Evolutionary conservation across 1,139 yeast species (phyloP).

Genomic region (Blastobotrys raffinosifermentans): DNA sequence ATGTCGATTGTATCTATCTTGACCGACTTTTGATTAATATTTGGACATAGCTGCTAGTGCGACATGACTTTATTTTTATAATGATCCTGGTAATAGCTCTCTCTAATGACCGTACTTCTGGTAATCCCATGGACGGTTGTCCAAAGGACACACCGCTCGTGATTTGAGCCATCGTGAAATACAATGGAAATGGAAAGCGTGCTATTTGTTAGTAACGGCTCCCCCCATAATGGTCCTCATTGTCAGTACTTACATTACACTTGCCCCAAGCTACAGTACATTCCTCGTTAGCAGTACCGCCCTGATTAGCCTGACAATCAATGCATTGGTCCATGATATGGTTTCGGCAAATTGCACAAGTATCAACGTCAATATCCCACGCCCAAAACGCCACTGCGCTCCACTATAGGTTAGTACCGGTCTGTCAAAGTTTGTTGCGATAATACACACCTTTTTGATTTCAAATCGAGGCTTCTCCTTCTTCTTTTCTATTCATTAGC

Average conservation of each 20-base stretch:
- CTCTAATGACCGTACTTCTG: constrained; percentile 65
- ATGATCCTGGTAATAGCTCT: not conserved
- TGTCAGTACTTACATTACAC: constrained; percentile 51
- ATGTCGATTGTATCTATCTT: no score
- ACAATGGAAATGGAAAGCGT: constrained; percentile 93
- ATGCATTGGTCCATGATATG: constrained; percentile 98
- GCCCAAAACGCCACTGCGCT: constrained; percentile 99
- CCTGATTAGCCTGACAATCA: constrained; percentile 85
- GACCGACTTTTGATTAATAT: no score
- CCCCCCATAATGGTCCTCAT: not conserved
- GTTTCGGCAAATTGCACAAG: constrained; percentile 97
- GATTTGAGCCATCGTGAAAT: constrained; percentile 94
- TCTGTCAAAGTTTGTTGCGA: constrained; percentile 29
- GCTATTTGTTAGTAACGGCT: constrained; percentile 29
- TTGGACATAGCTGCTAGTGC: no score
- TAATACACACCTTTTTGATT: constrained; percentile 49
- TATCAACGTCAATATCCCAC: constrained; percentile 95
- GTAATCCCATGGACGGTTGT: constrained; percentile 83
- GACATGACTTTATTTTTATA: constrained; percentile 1
- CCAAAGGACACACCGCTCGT: constrained; percentile 97
- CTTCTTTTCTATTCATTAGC: constrained; percentile 15
- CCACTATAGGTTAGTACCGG: no score
- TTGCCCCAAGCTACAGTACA: constrained; percentile 98
- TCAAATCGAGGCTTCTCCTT: constrained; percentile 52
- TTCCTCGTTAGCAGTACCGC: constrained; percentile 60